Evolutionary conservation across 2,329 filamentous ascomycete genomes (phyloP).

Genomic region (Aspergillus arachidicola): DNA sequence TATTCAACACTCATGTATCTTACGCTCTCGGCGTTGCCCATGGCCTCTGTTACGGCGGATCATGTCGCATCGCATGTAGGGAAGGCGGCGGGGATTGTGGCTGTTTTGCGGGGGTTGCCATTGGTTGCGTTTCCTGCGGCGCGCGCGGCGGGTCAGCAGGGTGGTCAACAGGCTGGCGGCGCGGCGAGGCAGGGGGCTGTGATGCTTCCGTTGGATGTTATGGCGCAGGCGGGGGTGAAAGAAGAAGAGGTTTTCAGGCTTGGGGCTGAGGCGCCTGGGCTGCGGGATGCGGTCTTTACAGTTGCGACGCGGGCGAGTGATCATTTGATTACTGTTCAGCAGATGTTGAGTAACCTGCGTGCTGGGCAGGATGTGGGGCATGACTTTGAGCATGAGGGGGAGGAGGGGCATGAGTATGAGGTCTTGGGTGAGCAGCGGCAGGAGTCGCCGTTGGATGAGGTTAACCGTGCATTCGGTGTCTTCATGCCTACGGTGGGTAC

Average conservation of each 20-base stretch:
- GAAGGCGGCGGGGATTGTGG: constrained; percentile 86
- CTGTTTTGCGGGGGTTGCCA: constrained; percentile 83
- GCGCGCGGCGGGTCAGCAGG: constrained; percentile 55
- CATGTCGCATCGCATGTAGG: constrained; percentile 94
- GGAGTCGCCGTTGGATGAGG: constrained; percentile 50
- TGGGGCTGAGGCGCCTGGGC: constrained; percentile 74
- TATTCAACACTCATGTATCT: constrained; percentile 92
- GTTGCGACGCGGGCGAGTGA: constrained; percentile 94
- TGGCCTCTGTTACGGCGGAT: constrained; percentile 82
- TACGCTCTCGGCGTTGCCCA: constrained; percentile 75
- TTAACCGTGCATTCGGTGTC: constrained; percentile 73
- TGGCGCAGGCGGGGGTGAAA: constrained; percentile 76
- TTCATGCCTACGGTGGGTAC: constrained; percentile 80
- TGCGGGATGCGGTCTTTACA: constrained; percentile 86
- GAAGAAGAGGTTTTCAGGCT: constrained; percentile 88
- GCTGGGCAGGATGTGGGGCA: constrained; percentile 76
- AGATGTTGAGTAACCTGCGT: constrained; percentile 82
- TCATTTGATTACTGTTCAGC: constrained; percentile 87
- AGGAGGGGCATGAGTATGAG: constrained; percentile 66
- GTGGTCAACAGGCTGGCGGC: constrained; percentile 49
- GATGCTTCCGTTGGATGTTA: constrained; percentile 83
- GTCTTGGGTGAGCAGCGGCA: constrained; percentile 8
- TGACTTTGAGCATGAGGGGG: constrained; percentile 83
- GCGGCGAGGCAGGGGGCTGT: constrained; percentile 63
- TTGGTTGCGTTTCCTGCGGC: constrained; percentile 75